Conservation (phyloP, 768 basidiomycete genomes). For the Kwoniella sp. region DNA sequence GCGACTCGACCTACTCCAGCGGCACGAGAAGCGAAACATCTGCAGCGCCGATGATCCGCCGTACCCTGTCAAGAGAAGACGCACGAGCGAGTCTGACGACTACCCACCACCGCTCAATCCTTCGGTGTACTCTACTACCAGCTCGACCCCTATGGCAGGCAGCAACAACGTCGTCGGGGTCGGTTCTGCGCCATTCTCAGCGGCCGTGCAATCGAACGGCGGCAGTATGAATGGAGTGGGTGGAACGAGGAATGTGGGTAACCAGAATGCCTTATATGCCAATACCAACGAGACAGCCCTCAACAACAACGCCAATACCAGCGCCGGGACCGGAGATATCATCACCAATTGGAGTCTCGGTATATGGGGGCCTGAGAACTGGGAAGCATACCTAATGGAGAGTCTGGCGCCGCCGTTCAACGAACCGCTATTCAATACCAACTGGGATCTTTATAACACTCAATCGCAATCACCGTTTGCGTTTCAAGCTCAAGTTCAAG, state of each 20-base stretch:
- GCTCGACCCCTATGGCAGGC: background rate
- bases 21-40: conserved; percentile 42
- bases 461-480: background rate
- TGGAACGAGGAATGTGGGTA: background rate
- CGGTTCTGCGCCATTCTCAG: background rate
- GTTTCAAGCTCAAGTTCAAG: background rate
- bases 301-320: background rate
- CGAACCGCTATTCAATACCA: conserved; percentile 26
- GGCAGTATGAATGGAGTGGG: background rate
- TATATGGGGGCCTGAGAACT: conserved; percentile 29
- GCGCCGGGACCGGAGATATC: conserved; percentile 4
- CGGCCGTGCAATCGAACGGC: background rate
- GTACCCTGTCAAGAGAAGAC: conserved; percentile 4
- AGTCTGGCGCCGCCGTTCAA: conserved; percentile 24
- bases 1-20: conserved; percentile 41
- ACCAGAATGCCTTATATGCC: background rate
- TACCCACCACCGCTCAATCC: background rate
- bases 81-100: conserved; percentile 11
- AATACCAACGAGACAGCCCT: too few species aligned
- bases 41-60: conserved; percentile 21
- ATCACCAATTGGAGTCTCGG: conserved; percentile 17
- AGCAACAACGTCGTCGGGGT: background rate
- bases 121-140: background rate
- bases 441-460: conserved; percentile 15
- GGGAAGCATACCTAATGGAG: conserved; percentile 24